These are phyloP conservation scores for Sarcocystis neurona DNA, from an alignment of 169 alveolate species.

Conservation along the genomic window DNA sequence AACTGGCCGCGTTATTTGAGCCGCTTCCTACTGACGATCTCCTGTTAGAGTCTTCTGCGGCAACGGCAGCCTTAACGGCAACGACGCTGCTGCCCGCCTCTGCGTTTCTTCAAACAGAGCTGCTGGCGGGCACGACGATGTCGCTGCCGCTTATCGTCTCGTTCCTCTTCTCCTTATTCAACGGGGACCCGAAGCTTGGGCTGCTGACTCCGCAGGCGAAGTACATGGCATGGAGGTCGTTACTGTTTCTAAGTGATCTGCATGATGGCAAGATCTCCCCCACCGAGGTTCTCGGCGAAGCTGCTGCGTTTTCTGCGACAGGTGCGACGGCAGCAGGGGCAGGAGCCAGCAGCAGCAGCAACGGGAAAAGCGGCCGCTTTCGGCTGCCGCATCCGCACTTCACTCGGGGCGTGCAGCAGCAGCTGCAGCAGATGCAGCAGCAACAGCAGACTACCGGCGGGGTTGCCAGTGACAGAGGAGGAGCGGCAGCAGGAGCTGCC, in stretches of 20 bases:
- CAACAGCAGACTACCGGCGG: conserved; percentile 28
- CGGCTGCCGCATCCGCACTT: too few relatives aligned
- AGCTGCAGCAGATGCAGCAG: conserved; percentile 3
- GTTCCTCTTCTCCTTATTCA: conserved; percentile 49
- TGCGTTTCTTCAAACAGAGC: conserved; percentile 2
- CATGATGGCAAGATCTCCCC: conserved; percentile 45
- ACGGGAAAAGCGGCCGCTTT: too few relatives aligned
- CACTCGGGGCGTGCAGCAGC: too few relatives aligned
- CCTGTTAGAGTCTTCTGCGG: neutral
- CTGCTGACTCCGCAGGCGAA: conserved; percentile 54
- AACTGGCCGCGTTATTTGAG: neutral
- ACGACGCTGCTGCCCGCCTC: conserved; percentile 31
- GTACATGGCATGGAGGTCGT: conserved; percentile 59
- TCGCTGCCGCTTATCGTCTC: neutral
- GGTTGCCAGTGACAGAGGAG: too few relatives aligned
- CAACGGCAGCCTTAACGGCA: neutral
- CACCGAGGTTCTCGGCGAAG: too few relatives aligned
- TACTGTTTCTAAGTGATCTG: conserved; percentile 49
- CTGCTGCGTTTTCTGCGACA: neutral
- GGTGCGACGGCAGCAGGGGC: neutral
- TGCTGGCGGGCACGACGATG: neutral
- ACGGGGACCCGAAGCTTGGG: conserved; percentile 56
- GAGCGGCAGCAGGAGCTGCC: conserved; percentile 41
- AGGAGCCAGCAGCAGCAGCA: too few relatives aligned
- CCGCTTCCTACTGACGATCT: neutral